phyloP scores from a whole-genome alignment of 768 basidiomycete genomes.

The Xanthoconium stramineum region DNA sequence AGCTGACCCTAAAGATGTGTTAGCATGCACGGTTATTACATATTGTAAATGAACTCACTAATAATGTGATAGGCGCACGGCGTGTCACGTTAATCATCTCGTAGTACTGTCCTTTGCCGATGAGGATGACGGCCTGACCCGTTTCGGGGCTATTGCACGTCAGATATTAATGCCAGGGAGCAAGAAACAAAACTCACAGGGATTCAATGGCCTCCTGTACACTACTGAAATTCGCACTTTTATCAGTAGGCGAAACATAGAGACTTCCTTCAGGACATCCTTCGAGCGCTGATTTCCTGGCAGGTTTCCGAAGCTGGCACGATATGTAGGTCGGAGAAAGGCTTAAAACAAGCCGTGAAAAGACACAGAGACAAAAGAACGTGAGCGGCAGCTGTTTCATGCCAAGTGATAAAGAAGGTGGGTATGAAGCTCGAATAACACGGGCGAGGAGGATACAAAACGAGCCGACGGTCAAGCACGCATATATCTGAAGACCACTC shows the following conservation, averaged over 20 bases:
- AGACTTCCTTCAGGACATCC: constrained; percentile 60
- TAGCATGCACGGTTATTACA: neutral
- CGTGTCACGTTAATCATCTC: constrained; percentile 59
- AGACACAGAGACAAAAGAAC: constrained; percentile 3
- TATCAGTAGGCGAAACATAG: constrained; percentile 52
- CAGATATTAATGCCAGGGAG: neutral
- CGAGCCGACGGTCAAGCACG: neutral
- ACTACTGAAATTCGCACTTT: constrained; percentile 41
- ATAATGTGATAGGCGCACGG: constrained; percentile 49
- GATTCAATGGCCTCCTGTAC: constrained; percentile 57
- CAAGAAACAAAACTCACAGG: constrained; percentile 39
- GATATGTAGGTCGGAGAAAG: constrained; percentile 46
- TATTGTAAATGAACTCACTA: constrained; percentile 36
- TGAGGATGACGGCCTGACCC: constrained; percentile 45
- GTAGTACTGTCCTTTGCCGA: constrained; percentile 57
- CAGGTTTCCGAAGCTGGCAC: constrained; percentile 53
- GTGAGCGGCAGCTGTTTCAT: constrained; percentile 10
- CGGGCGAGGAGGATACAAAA: neutral
- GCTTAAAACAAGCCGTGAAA: constrained; percentile 13
- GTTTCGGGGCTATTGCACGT: constrained; percentile 37
- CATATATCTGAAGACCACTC: neutral
- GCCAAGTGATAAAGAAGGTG: neutral
- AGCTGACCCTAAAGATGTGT: constrained; percentile 46
- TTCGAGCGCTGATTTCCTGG: constrained; percentile 38
- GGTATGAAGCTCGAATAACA: neutral